Conservation (phyloP, 2,329 filamentous ascomycete genomes). For the Cladosporium sp. region DNA sequence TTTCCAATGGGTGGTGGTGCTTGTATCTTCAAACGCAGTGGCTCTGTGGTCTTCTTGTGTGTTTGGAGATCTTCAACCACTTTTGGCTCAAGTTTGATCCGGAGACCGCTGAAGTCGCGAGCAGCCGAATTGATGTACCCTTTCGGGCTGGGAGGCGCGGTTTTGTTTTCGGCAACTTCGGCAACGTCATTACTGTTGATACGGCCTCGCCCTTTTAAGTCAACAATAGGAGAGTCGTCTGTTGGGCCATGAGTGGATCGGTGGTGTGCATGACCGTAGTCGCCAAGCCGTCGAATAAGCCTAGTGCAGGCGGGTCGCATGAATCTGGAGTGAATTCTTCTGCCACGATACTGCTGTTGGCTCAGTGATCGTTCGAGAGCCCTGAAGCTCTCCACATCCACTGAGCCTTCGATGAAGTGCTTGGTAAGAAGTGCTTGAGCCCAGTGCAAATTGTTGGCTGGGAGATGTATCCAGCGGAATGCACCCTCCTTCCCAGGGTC, state of each 20-base stretch:
- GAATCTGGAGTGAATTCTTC: slow-evolving; percentile 61
- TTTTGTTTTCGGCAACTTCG: neutral
- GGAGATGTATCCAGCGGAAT: slow-evolving; percentile 51
- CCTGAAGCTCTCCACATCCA: slow-evolving; percentile 64
- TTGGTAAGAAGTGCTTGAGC: slow-evolving; percentile 65
- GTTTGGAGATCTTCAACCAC: neutral
- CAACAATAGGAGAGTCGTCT: neutral
- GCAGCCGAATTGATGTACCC: neutral
- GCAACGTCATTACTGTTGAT: neutral
- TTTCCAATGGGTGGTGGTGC: neutral
- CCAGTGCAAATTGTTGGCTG: slow-evolving; percentile 60
- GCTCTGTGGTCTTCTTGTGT: neutral
- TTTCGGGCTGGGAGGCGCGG: neutral
- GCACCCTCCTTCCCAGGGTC: slow-evolving; percentile 19
- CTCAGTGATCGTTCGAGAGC: slow-evolving; percentile 63
- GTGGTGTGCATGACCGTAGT: neutral
- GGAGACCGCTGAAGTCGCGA: slow-evolving; percentile 1
- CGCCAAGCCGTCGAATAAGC: neutral
- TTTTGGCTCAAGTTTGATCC: slow-evolving; percentile 21
- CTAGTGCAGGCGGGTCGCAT: slow-evolving; percentile 62
- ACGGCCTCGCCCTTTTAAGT: neutral
- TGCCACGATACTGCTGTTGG: slow-evolving; percentile 60
- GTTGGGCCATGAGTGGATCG: neutral
- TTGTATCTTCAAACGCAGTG: neutral
- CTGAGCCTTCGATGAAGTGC: slow-evolving; percentile 64